Percentiles rank a stretch among this genome's conserved stretches.
These are phyloP conservation scores for Aureobasidium sp. DNA, from an alignment of 2,329 filamentous ascomycete genomes.

Conservation along the genomic window DNA sequence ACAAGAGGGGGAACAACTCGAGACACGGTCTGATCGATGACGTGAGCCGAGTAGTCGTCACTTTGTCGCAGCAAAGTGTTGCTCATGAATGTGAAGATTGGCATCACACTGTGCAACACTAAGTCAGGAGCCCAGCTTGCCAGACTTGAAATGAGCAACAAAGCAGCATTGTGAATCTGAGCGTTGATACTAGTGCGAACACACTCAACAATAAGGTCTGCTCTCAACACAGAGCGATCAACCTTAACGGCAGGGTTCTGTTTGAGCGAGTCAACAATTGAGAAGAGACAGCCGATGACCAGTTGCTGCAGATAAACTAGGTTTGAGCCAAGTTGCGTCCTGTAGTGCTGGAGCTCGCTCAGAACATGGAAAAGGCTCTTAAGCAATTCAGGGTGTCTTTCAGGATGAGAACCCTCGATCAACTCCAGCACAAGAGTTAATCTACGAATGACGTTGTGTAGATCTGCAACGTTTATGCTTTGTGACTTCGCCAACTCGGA, in stretches of 20 bases:
- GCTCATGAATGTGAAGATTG: slow-evolving; percentile 97
- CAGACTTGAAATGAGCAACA: slow-evolving; percentile 78
- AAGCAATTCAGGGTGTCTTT: slow-evolving; percentile 66
- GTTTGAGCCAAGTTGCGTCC: slow-evolving; percentile 72
- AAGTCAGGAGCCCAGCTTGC: slow-evolving; percentile 83
- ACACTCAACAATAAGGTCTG: slow-evolving; percentile 87
- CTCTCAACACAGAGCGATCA: slow-evolving; percentile 71
- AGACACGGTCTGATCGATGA: slow-evolving; percentile 87
- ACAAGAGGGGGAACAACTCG: slow-evolving; percentile 90
- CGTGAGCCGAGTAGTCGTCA: slow-evolving; percentile 93
- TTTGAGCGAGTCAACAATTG: slow-evolving; percentile 67
- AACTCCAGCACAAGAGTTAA: slow-evolving; percentile 84
- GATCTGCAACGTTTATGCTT: slow-evolving; percentile 54
- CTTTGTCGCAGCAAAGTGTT: slow-evolving; percentile 83
- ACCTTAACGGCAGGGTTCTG: slow-evolving; percentile 38
- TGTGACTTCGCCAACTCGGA: slow-evolving; percentile 56
- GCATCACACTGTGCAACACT: slow-evolving; percentile 96
- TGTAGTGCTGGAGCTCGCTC: slow-evolving; percentile 79
- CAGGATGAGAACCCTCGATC: slow-evolving; percentile 70
- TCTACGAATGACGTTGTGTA: slow-evolving; percentile 61
- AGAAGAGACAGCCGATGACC: slow-evolving; percentile 69
- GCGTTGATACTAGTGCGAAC: slow-evolving; percentile 86
- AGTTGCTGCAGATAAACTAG: slow-evolving; percentile 85
- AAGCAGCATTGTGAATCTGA: slow-evolving; percentile 84
- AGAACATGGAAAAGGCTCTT: slow-evolving; percentile 74